Evolutionary conservation across 2,329 filamentous ascomycete genomes (phyloP).

Genomic region (Cadophora gregata): DNA sequence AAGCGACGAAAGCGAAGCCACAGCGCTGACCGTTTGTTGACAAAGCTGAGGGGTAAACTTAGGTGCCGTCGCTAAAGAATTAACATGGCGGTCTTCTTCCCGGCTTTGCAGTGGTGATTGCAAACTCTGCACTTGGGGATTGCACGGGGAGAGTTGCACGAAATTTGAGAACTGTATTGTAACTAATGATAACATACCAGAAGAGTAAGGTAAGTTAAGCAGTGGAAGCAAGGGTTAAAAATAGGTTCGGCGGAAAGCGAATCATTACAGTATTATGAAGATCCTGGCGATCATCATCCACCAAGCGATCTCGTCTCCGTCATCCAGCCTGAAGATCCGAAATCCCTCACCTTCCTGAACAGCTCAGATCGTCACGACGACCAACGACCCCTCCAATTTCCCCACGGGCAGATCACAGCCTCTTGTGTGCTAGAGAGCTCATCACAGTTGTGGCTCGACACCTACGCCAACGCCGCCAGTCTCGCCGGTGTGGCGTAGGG

Average conservation of each 20-base stretch:
- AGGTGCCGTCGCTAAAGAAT: background rate
- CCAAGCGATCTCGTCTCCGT: conserved; percentile 4
- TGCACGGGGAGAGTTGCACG: background rate
- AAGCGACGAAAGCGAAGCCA: background rate
- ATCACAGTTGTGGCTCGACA: conserved; percentile 10
- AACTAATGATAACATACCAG: too few species aligned
- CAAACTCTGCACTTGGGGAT: background rate
- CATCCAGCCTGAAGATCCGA: conserved; percentile 1
- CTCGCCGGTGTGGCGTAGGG: conserved; percentile 13
- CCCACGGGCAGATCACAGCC: conserved; percentile 2
- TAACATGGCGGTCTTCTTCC: background rate
- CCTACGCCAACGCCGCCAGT: background rate
- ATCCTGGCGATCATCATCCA: conserved; percentile 7
- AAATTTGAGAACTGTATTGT: background rate
- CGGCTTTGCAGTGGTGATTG: background rate
- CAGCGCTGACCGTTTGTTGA: background rate
- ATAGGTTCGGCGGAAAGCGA: background rate
- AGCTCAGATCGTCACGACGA: background rate
- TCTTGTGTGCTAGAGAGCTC: background rate
- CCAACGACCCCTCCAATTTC: conserved; percentile 7
- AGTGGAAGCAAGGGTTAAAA: background rate
- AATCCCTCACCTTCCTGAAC: background rate
- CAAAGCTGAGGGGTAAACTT: background rate
- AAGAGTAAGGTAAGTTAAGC: too few species aligned
- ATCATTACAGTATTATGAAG: background rate